phyloP scores from a whole-genome alignment of 208 protist species.

The Acanthamoeba healyi region DNA sequence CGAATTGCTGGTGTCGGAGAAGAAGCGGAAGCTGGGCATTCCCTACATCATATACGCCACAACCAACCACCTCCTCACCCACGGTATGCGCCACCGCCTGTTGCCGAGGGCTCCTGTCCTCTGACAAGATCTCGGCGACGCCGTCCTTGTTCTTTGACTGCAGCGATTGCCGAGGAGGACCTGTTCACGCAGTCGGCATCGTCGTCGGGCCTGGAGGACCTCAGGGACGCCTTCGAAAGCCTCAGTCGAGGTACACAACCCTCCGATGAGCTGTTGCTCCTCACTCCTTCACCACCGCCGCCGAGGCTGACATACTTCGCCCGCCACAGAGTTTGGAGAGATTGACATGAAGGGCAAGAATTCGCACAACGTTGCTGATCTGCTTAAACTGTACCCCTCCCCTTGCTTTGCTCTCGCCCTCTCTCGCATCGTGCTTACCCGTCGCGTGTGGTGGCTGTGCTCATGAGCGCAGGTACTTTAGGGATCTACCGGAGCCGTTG shows the following conservation, averaged over 20 bases:
- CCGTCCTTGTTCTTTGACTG: background rate
- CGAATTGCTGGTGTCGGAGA: conserved; percentile 48
- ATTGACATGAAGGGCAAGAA: background rate
- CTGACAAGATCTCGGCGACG: no score
- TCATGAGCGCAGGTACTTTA: conserved; percentile 33
- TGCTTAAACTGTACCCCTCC: conserved; percentile 30
- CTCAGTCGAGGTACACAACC: conserved; percentile 1
- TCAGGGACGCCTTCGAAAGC: background rate
- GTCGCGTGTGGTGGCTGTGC: background rate
- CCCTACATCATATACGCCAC: conserved; percentile 61
- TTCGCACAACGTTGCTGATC: conserved; percentile 53
- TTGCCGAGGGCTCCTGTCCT: no score
- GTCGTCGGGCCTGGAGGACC: background rate
- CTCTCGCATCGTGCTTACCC: background rate
- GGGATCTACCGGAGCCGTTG: conserved; percentile 55
- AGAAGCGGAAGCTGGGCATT: conserved; percentile 43
- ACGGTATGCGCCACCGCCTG: conserved; percentile 19
- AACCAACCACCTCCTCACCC: conserved; percentile 46
- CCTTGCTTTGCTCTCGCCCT: no score
- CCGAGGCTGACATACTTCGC: background rate
- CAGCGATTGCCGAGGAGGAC: conserved; percentile 51
- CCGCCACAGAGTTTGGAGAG: background rate
- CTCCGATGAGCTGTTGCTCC: background rate
- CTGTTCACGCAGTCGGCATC: conserved; percentile 63
- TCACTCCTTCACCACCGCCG: background rate